Percentiles rank a stretch among this genome's conserved stretches.
Evolutionary conservation across 2,329 filamentous ascomycete species (phyloP).

Genomic region (Aschersonia sp.): DNA sequence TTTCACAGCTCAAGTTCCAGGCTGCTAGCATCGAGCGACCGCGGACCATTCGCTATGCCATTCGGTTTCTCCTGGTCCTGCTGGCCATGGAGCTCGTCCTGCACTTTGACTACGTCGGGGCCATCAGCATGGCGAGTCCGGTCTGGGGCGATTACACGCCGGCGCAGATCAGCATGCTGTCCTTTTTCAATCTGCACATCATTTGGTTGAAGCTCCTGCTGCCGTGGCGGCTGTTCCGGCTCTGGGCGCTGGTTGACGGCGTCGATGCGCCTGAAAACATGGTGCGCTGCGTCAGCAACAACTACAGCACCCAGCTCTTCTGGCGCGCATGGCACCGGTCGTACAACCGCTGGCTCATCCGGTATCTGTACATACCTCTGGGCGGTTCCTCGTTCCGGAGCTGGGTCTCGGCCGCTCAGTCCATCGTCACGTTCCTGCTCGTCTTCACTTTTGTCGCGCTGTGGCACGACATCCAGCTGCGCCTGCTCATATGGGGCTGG

Average conservation of each 20-base stretch:
- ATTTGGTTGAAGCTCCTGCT: constrained; percentile 97
- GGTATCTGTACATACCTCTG: constrained; percentile 87
- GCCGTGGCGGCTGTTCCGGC: constrained; percentile 94
- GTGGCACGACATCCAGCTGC: constrained; percentile 93
- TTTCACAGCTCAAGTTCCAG: constrained; percentile 67
- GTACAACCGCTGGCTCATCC: constrained; percentile 87
- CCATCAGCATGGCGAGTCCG: constrained; percentile 70
- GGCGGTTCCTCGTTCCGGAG: constrained; percentile 49
- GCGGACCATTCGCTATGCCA: constrained; percentile 65
- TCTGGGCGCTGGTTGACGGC: constrained; percentile 86
- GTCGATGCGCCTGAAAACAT: constrained; percentile 97
- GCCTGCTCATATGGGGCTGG: constrained; percentile 92
- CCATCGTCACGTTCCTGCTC: constrained; percentile 60
- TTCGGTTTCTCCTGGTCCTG: constrained; percentile 68
- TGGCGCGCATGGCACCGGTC: constrained; percentile 95
- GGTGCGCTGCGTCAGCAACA: constrained; percentile 90
- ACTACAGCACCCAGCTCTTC: constrained; percentile 80
- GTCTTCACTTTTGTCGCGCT: constrained; percentile 96
- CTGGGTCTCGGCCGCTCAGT: constrained; percentile 33
- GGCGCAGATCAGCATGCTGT: constrained; percentile 76
- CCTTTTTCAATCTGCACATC: constrained; percentile 90
- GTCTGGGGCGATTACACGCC: constrained; percentile 75
- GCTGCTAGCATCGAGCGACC: constrained; percentile 52
- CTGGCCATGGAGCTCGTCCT: constrained; percentile 83
- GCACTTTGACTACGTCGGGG: constrained; percentile 86